Evolutionary conservation across 163 green algal species (phyloP), one percentile per base, ranked within the genome.

Genomic region (Chlorella variabilis): DNA sequence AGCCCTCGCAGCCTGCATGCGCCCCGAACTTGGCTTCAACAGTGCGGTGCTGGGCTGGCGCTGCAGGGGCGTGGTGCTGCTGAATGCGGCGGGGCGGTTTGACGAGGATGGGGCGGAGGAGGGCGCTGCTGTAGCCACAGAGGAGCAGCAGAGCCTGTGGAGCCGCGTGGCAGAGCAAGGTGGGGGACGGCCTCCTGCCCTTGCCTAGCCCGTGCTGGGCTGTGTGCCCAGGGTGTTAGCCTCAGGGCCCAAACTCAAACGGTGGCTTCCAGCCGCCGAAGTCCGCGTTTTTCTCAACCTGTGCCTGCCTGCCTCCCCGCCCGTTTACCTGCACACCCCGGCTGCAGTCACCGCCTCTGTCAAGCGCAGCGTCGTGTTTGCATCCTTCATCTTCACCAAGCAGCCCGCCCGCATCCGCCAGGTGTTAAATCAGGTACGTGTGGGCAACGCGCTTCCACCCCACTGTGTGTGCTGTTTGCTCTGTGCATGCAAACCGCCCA

Each of bases 41-140:
- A 23, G 31, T 15, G 1, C 33, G 15, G 29, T 31, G 6, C 62
- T n/a, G 13, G 5, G 0, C 42, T 25, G 42, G n/a, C 42, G n/a
- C 48, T 84, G 78, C 84, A 84, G 83, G 56, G 89, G 87, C 0
- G 85, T 96, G 25, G 91, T 91, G 31, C 83, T 97, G 66, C 84
- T 97, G 17, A 97, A 97, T 62, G 89, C 84, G 13, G 93, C 93
- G 3, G 93, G 93, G 0, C 82, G 87, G 5, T 92, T 97, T 82
- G 85, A 91, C 29, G 88, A 93, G 51, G 41, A 82, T 23, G 58
- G 51, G 23, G 67, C 11, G 29, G 81, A 27, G 13, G 36, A 65
- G 36, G 76, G 45, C 23, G 68, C 41, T 11, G 49, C 33, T 27
- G 42, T 27, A 4, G 15, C 41, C 1, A 29, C 34, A 41, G 13